These are phyloP conservation scores for Lyophyllum decastes DNA, from an alignment of 768 basidiomycete genomes.

Conservation along the genomic window DNA sequence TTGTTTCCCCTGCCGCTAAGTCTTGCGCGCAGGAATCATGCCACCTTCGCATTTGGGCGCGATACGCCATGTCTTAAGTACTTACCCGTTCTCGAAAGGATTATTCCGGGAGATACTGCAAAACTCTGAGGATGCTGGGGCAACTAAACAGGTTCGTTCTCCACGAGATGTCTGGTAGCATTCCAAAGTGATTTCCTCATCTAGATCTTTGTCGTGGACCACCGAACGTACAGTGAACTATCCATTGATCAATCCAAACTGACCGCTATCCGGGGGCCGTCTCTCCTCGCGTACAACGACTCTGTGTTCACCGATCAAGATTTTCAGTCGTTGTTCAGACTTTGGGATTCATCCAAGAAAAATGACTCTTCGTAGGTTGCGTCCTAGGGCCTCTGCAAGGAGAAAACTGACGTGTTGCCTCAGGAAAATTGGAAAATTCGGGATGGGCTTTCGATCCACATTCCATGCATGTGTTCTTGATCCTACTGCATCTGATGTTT, in stretches of 20 bases:
- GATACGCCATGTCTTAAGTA: conserved; percentile 33
- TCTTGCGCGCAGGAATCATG: neutral
- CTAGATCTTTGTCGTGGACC: conserved; percentile 46
- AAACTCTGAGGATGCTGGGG: conserved; percentile 54
- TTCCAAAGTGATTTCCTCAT: neutral
- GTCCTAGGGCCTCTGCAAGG: neutral
- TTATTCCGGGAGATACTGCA: conserved; percentile 46
- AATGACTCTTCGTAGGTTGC: conserved; percentile 42
- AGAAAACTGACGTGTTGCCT: neutral
- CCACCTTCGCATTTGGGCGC: conserved; percentile 9
- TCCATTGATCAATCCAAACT: conserved; percentile 28
- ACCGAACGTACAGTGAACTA: conserved; percentile 26
- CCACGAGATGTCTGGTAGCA: neutral
- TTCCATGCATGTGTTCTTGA: conserved; percentile 42
- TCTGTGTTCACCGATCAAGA: conserved; percentile 39
- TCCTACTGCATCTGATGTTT: neutral
- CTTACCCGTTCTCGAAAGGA: conserved; percentile 47
- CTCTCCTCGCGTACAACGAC: conserved; percentile 49
- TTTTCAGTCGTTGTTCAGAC: conserved; percentile 44
- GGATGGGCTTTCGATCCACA: conserved; percentile 50
- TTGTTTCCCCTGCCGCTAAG: neutral
- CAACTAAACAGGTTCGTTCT: conserved; percentile 38
- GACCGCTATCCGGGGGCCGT: conserved; percentile 42
- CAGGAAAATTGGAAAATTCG: conserved; percentile 57
- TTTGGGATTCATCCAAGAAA: conserved; percentile 48